Evolutionary conservation across 257 asterid genomes (phyloP), one percentile per base, ranked within the genome.

Genomic region (Euphrasia confusa): DNA sequence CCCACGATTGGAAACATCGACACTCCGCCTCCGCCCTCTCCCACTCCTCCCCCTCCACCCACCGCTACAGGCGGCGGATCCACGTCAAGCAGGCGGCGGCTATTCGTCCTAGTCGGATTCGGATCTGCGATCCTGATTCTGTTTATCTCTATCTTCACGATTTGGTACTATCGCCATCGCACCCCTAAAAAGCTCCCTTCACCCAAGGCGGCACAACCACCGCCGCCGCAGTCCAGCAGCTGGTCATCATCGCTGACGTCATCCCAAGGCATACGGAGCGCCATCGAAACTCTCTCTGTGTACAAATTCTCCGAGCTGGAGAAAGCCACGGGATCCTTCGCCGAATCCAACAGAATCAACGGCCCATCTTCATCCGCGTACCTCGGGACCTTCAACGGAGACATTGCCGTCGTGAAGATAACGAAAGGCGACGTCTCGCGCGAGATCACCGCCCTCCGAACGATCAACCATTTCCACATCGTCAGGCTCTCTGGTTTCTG

Each of bases 401-500:
- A 85, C 26, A 54, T 53, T 4, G 90, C 84, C 2, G 88, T 73
- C 9, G 80, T 83, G 35, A 85, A 85, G 75, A 79, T 79, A 9
- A 74, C 77, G 71, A 81, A 79, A 61, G 94, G 86, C 12, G 75
- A 79, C 47, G 86, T 77, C 3, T 68, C 80, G 0, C 54, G 69
- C 10, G 90, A 85, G 65, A 79, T 85, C 10, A 71, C 67, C 12
- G 78, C 72, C 1, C 78, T 83, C 5, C 48, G 87, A 50, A 79
- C 77, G 72, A 77, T 85, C 27, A 83, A 75, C 13, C 88, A 85
- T 67, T 81, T 77, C 58, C 80, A 68, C 63, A 75, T 85, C 5
- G 27, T 80, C 28, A 68, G 86, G 61, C 88, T 85, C 11, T 85
- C 86, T 0, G 90, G 88, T 5, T 78, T 67, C 60, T 85, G 95